These are phyloP conservation scores for Orbilia oligospora DNA, from an alignment of 2,329 filamentous ascomycete species.

Conservation along the genomic window DNA sequence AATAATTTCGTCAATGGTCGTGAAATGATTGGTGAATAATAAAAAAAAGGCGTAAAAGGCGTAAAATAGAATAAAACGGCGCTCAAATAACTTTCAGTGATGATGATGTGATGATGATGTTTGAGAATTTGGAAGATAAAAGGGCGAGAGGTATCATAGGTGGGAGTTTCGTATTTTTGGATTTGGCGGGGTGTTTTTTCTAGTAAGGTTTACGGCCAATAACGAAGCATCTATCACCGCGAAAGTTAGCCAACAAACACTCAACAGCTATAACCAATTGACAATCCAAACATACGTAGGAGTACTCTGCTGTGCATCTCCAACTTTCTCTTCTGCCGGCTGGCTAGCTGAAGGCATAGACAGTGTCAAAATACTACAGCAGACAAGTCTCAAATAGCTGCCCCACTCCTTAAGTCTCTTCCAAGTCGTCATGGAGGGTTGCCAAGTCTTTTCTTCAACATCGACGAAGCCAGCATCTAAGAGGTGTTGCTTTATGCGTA, in stretches of 20 bases:
- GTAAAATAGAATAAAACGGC: slow-evolving; percentile 11
- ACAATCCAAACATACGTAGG: slow-evolving; percentile 34
- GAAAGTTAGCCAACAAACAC: slow-evolving; percentile 18
- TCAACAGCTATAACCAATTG: background rate
- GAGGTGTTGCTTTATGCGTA: slow-evolving; percentile 64
- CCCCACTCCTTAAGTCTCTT: slow-evolving; percentile 63
- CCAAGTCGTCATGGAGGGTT: slow-evolving; percentile 62
- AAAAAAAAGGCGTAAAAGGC: slow-evolving; percentile 29
- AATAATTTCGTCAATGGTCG: slow-evolving; percentile 50
- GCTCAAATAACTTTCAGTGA: slow-evolving; percentile 38
- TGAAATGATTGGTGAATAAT: slow-evolving; percentile 34
- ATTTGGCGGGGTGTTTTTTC: background rate
- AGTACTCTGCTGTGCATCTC: slow-evolving; percentile 34
- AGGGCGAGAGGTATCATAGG: slow-evolving; percentile 3
- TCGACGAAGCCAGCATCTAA: slow-evolving; percentile 64
- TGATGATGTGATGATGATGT: background rate
- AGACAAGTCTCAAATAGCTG: slow-evolving; percentile 61
- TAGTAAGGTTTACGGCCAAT: slow-evolving; percentile 58
- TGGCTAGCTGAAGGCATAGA: slow-evolving; percentile 45
- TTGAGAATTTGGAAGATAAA: slow-evolving; percentile 10
- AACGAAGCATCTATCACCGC: slow-evolving; percentile 45
- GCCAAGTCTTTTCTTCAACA: slow-evolving; percentile 63
- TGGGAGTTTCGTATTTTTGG: background rate
- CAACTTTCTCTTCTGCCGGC: slow-evolving; percentile 43
- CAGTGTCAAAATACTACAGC: slow-evolving; percentile 55